phyloP scores from a whole-genome alignment of 148 eudicot genomes.

The Fagopyrum esculentum region DNA sequence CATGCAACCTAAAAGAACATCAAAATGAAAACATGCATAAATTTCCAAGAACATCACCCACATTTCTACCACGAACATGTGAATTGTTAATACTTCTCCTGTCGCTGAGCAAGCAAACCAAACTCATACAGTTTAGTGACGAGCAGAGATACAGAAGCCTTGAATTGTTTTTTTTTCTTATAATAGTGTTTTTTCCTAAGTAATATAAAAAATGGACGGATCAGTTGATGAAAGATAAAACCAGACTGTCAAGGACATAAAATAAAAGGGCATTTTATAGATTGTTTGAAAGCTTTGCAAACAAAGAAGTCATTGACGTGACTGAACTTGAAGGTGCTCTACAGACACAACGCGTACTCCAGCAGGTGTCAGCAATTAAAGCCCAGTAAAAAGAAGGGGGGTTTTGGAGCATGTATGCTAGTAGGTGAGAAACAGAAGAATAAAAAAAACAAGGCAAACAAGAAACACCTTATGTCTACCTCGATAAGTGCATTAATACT shows the following conservation, averaged over 20 bases:
- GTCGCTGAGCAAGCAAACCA: not conserved
- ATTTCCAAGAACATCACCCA: not conserved
- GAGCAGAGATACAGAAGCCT: not conserved
- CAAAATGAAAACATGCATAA: slow-evolving; percentile 9
- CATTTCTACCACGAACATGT: not conserved
- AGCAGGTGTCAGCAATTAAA: not conserved
- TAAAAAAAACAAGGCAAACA: not conserved
- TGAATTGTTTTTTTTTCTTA: not conserved
- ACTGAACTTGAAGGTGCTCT: not conserved
- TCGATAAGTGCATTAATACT: slow-evolving; percentile 64
- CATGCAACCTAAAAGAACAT: slow-evolving; percentile 55
- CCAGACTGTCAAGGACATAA: not conserved
- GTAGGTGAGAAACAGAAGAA: not conserved
- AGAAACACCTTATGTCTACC: slow-evolving; percentile 33
- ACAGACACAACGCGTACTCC: not conserved
- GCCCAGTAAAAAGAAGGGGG: not conserved
- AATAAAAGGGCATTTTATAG: not conserved
- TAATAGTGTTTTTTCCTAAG: not conserved
- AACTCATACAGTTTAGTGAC: not conserved
- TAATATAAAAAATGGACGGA: not conserved
- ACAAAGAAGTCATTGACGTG: slow-evolving; percentile 7
- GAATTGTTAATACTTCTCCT: not conserved
- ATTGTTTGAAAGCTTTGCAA: not conserved
- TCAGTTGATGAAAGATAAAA: not conserved
- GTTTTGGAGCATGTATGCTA: not conserved